phyloP scores from a whole-genome alignment of 148 eudicot species.

The Drosera capensis region DNA sequence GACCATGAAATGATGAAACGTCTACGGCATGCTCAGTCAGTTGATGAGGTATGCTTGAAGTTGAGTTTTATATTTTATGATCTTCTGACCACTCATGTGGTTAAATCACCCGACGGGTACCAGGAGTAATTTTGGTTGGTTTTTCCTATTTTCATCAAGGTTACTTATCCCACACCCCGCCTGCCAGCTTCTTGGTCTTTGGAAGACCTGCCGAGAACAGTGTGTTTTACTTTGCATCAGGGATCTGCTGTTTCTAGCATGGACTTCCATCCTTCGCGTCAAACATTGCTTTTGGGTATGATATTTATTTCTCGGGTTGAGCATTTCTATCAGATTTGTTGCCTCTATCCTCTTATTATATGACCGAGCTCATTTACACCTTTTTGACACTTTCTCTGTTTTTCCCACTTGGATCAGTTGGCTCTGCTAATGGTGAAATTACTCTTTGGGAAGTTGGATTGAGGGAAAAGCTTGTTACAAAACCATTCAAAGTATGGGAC shows the following conservation, averaged over 20 bases:
- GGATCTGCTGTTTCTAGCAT: slow-evolving; percentile 73
- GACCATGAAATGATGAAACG: slow-evolving; percentile 89
- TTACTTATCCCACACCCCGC: slow-evolving; percentile 63
- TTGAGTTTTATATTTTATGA: neutral
- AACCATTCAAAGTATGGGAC: slow-evolving; percentile 71
- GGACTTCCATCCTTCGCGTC: slow-evolving; percentile 85
- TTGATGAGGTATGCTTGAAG: slow-evolving; percentile 58
- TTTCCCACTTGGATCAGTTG: slow-evolving; percentile 25
- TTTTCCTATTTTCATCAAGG: slow-evolving; percentile 21
- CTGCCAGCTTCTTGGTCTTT: slow-evolving; percentile 54
- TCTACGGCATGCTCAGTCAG: slow-evolving; percentile 61
- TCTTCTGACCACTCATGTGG: neutral
- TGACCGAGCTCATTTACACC: slow-evolving; percentile 4
- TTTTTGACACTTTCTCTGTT: slow-evolving; percentile 6
- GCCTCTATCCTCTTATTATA: neutral
- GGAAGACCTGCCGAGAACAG: slow-evolving; percentile 79
- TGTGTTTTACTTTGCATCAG: slow-evolving; percentile 64
- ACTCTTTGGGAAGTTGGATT: slow-evolving; percentile 60
- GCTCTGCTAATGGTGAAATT: slow-evolving; percentile 52
- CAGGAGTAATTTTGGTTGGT: neutral
- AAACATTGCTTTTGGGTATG: slow-evolving; percentile 65
- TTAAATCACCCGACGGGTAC: neutral
- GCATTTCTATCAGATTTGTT: slow-evolving; percentile 2
- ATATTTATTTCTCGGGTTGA: neutral
- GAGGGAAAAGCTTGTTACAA: slow-evolving; percentile 58